phyloP scores from a whole-genome alignment of 2,329 filamentous ascomycete genomes.

The Aspergillus sp. region DNA sequence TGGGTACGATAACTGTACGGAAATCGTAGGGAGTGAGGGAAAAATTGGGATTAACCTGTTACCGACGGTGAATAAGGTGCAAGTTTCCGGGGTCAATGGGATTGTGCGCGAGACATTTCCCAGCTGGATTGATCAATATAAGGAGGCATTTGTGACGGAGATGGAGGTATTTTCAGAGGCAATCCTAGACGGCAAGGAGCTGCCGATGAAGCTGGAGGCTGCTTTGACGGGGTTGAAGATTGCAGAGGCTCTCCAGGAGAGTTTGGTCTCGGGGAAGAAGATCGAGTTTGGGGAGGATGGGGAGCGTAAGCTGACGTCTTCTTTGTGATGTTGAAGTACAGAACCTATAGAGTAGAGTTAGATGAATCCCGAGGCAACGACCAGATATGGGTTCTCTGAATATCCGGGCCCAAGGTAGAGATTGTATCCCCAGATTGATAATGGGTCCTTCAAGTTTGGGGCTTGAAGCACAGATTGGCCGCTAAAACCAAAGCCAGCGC shows the following conservation, averaged over 20 bases:
- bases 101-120: conserved; percentile 61
- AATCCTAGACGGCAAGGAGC: conserved; percentile 55
- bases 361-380: too few species aligned
- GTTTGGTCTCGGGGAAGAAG: conserved; percentile 54
- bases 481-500: too few species aligned
- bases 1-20: conserved; percentile 66
- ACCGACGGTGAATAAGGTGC: conserved; percentile 53
- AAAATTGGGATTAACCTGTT: conserved; percentile 63
- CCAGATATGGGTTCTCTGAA: too few species aligned
- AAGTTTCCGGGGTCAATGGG: conserved; percentile 55
- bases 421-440: too few species aligned
- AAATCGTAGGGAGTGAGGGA: conserved; percentile 66
- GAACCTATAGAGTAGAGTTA: too few species aligned
- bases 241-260: conserved; percentile 60
- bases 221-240: conserved; percentile 61
- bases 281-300: conserved; percentile 60
- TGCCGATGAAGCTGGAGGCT: conserved; percentile 57
- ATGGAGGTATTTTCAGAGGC: conserved; percentile 63
- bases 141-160: conserved; percentile 64
- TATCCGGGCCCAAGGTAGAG: too few species aligned
- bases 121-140: conserved; percentile 65
- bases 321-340: too few species aligned
- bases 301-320: conserved; percentile 16
- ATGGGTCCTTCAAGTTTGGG: too few species aligned
- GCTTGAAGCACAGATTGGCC: too few species aligned